A percentile compares a stretch with the other conserved stretches of the same genome.
These are phyloP conservation scores for Vitis rotundifolia DNA, from an alignment of 164 flowering plant genomes.

Conservation along the genomic window DNA sequence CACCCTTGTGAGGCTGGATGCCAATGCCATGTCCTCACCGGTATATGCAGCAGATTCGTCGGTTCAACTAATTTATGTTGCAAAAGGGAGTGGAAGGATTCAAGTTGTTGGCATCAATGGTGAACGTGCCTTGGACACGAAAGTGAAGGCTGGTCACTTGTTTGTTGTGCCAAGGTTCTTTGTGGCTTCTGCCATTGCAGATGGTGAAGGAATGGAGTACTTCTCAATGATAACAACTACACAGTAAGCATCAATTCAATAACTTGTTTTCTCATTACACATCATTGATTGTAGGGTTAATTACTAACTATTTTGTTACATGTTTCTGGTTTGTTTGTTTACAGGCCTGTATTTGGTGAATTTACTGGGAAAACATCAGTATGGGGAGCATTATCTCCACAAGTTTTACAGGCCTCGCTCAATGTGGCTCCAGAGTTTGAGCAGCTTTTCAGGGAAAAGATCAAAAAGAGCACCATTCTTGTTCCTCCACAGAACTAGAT, in stretches of 20 bases:
- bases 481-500: too few species aligned
- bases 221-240: conserved; percentile 26
- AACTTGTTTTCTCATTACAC: too few species aligned
- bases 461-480: background rate
- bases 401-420: conserved; percentile 22
- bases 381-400: conserved; percentile 29
- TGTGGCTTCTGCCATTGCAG: conserved; percentile 25
- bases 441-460: conserved; percentile 5
- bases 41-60: conserved; percentile 14
- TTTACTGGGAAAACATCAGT: conserved; percentile 26
- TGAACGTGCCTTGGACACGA: conserved; percentile 16
- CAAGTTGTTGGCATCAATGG: conserved; percentile 37
- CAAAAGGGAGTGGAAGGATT: conserved; percentile 26
- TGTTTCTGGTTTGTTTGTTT: background rate
- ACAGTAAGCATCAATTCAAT: conserved; percentile 14
- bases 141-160: conserved; percentile 22
- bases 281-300: too few species aligned
- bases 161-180: conserved; percentile 41
- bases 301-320: too few species aligned
- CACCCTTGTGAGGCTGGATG: conserved; percentile 19
- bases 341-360: conserved; percentile 26
- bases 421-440: conserved; percentile 14
- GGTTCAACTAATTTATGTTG: conserved; percentile 24
- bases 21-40: conserved; percentile 22
- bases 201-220: conserved; percentile 31